phyloP scores from a whole-genome alignment of 805 yeast species.

The Candida ulmi region DNA sequence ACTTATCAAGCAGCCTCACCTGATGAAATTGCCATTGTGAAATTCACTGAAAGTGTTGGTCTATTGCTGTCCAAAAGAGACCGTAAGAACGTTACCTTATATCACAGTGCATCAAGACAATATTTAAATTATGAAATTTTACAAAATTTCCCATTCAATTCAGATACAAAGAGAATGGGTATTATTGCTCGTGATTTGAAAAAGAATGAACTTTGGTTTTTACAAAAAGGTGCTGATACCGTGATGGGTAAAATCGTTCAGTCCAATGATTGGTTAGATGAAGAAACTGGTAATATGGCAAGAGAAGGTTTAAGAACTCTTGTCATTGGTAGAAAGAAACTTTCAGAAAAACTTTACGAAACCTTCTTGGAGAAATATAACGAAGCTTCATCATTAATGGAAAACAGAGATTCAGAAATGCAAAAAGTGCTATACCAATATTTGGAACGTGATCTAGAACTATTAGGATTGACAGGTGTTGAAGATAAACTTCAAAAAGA shows the following conservation, averaged over 20 bases:
- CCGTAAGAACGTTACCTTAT: constrained; percentile 62
- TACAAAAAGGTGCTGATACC: constrained; percentile 94
- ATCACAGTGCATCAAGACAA: constrained; percentile 54
- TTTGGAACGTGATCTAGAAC: constrained; percentile 78
- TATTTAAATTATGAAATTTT: constrained; percentile 58
- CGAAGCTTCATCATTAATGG: constrained; percentile 74
- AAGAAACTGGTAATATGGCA: constrained; percentile 96
- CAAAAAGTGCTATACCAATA: constrained; percentile 59
- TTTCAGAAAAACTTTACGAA: constrained; percentile 48
- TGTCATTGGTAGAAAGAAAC: constrained; percentile 83
- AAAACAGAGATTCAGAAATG: constrained; percentile 71
- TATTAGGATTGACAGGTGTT: constrained; percentile 92
- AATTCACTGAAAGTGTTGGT: constrained; percentile 84
- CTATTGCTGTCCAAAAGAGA: constrained; percentile 77
- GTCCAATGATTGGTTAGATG: constrained; percentile 93
- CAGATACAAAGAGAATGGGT: constrained; percentile 97
- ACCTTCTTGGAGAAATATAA: constrained; percentile 60
- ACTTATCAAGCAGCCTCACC: constrained; percentile 98
- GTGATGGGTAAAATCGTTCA: constrained; percentile 84
- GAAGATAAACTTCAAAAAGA: constrained; percentile 91
- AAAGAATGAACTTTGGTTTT: constrained; percentile 73
- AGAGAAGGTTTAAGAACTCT: constrained; percentile 95
- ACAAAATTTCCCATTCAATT: constrained; percentile 88
- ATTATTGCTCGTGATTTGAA: constrained; percentile 62
- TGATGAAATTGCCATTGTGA: constrained; percentile 95